Base-by-base conservation (phyloP, 2,329 filamentous ascomycete species). In the Elsinoe fawcettii region DNA sequence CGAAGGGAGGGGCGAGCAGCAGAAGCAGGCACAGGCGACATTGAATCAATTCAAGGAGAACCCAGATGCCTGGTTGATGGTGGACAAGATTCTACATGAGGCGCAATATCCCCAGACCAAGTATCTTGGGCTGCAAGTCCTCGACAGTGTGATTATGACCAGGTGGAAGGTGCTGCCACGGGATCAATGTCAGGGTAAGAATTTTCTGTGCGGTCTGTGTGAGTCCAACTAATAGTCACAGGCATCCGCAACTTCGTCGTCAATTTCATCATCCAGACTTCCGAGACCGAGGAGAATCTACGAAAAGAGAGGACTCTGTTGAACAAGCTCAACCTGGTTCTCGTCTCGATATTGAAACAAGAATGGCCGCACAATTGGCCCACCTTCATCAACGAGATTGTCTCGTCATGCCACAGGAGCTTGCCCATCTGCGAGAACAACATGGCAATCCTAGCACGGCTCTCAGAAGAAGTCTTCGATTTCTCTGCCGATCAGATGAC, bases 361-460 rank as follows among this genome's bases (percentile, higher is more conserved):
- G 93, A 99, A 75, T 99, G 93, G 93, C 93, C 93, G 58, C 92
- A 97, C 75, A 95, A 99, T 79, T 99, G 95, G 93, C 93, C 95
- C 9, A 96, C 90, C 18, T 99, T 99, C 74, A 97, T 99, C 81
- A 97, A 97, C 78, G 93, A 99, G 77, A 99, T 99, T 73, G 90
- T 99, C 66, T 87, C 90, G 20, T 92, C 93, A 57, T 97, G 91
- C 75, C 91, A 95, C 71, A 92, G 89, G 64, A 96, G 88, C 73
- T 79, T 99, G 56, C 93, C 92, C 36, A 95, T 99, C 66, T 99
- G 95, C 81, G 93, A 99, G 77, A 99, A 99, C 78, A 99, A 99
- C 79, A 99, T 99, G 93, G 90, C 89, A 63, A 97, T 99, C 66
- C 82, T 99, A 65, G 86, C 93, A 60, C 77, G 99, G 66, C 81